Evolutionary conservation across 306 rosid species (phyloP).

Genomic region (Glycine soja): DNA sequence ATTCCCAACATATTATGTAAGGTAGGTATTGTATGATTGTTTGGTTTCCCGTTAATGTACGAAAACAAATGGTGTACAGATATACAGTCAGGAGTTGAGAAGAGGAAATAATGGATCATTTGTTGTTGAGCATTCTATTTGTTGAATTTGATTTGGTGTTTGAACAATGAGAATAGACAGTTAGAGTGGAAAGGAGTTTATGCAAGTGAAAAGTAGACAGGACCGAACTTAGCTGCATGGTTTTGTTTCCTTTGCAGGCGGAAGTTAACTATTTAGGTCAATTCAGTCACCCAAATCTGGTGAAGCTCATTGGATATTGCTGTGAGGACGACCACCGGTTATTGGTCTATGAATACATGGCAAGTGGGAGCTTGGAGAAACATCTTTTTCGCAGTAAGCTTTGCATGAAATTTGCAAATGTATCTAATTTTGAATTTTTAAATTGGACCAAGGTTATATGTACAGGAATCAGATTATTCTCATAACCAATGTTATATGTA

Average conservation of each 20-base stretch:
- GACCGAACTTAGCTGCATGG: constrained; percentile 27
- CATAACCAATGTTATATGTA: constrained; percentile 7
- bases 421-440: constrained; percentile 16
- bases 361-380: constrained; percentile 93
- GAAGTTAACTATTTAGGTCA: constrained; percentile 97
- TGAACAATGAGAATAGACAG: constrained; percentile 12
- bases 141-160: constrained; percentile 38
- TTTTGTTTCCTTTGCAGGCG: constrained; percentile 68
- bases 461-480: background rate
- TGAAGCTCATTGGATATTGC: constrained; percentile 95
- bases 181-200: constrained; percentile 35
- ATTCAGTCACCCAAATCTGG: constrained; percentile 88
- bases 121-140: background rate
- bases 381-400: constrained; percentile 96
- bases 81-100: constrained; percentile 5
- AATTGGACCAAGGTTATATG: background rate
- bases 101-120: constrained; percentile 7
- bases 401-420: constrained; percentile 10
- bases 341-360: constrained; percentile 96
- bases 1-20: background rate
- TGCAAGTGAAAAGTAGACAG: constrained; percentile 2
- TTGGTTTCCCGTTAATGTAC: background rate
- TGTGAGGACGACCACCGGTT: constrained; percentile 97
- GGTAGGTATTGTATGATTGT: background rate
- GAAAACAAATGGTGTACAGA: background rate